Conservation (phyloP, 2,329 filamentous ascomycete species). For the Aureobasidium sp. region DNA sequence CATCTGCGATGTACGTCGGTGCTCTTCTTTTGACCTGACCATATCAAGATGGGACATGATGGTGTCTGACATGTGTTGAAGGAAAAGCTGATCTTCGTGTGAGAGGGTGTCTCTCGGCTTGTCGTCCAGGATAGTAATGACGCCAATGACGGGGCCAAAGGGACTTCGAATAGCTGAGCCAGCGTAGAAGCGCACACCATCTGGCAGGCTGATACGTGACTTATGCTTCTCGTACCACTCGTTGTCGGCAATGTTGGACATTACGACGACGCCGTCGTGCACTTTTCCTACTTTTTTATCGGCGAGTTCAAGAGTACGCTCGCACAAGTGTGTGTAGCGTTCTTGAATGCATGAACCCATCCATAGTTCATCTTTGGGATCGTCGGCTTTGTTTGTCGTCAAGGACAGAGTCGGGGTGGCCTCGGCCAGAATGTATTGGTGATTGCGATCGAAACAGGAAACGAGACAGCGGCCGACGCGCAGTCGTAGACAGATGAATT, state of each 20-base stretch:
- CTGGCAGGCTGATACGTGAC: neutral
- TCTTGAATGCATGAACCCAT: constrained; percentile 22
- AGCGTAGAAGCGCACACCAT: constrained; percentile 39
- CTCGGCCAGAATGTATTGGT: constrained; percentile 45
- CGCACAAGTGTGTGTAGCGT: constrained; percentile 13
- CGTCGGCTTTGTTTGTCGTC: constrained; percentile 26
- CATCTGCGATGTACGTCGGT: constrained; percentile 46
- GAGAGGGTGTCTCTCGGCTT: constrained; percentile 44
- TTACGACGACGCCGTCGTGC: neutral
- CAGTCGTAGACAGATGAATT: constrained; percentile 30
- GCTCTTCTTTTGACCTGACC: constrained; percentile 43
- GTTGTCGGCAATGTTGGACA: neutral
- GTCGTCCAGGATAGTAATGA: constrained; percentile 52
- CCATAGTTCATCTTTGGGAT: constrained; percentile 27
- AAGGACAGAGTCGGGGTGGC: constrained; percentile 35
- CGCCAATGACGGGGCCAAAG: constrained; percentile 51
- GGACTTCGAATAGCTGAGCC: constrained; percentile 54
- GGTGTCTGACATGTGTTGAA: constrained; percentile 49
- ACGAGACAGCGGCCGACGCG: constrained; percentile 28
- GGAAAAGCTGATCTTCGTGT: constrained; percentile 42
- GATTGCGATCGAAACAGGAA: constrained; percentile 40
- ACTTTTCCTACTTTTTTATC: constrained; percentile 12
- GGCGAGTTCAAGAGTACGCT: neutral
- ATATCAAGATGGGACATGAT: constrained; percentile 56
- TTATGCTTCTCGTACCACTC: neutral